phyloP scores from a whole-genome alignment of 208 protist genomes.

The Wallacemonas collosoma region DNA sequence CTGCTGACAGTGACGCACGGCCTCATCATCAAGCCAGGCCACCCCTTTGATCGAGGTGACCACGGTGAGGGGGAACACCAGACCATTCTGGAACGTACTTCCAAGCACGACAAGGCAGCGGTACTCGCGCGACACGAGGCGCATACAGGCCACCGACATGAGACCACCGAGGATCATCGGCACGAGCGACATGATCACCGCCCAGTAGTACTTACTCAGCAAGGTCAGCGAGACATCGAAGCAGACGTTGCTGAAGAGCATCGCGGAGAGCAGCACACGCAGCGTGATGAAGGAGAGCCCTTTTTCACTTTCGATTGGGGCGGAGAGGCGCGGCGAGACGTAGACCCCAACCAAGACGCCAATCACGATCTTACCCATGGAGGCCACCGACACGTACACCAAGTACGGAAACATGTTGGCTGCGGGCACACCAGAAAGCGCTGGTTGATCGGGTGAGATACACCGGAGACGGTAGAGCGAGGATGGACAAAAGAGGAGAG shows the following conservation, averaged over 20 bases:
- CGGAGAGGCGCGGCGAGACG: conserved; percentile 18
- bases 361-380: conserved; percentile 29
- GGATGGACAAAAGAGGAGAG: too few species aligned
- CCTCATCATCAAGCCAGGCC: conserved; percentile 29
- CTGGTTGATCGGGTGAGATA: too few species aligned
- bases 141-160: conserved; percentile 19
- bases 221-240: conserved; percentile 31
- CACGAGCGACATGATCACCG: conserved; percentile 46
- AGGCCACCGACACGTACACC: conserved; percentile 15
- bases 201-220: conserved; percentile 48
- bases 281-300: conserved; percentile 34
- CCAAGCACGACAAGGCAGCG: conserved; percentile 35
- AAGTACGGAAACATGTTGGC: conserved; percentile 4
- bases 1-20: conserved; percentile 27
- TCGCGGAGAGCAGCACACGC: conserved; percentile 25
- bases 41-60: conserved; percentile 37
- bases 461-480: too few species aligned
- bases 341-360: conserved; percentile 21
- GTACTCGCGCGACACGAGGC: conserved; percentile 28
- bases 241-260: conserved; percentile 32
- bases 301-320: conserved; percentile 20
- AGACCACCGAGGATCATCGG: conserved; percentile 38
- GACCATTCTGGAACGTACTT: conserved; percentile 55
- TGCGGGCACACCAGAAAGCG: too few species aligned
- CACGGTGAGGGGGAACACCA: conserved; percentile 41